Evolutionary conservation across 31 red algal species (phyloP), one percentile per base, ranked within the genome.

Genomic region (Odonthalia washingtoniensis): DNA sequence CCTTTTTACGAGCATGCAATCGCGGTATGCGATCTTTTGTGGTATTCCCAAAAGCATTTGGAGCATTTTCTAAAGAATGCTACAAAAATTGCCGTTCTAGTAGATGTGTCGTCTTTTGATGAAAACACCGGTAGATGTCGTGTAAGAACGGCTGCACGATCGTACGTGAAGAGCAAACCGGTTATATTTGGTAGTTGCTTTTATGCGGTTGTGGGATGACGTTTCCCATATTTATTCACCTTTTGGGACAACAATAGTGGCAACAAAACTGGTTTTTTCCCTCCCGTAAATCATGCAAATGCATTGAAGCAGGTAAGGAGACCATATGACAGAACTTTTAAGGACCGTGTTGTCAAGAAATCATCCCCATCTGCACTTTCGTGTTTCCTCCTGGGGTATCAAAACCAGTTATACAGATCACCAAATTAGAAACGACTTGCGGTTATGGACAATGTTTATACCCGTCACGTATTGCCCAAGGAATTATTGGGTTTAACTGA

Each of bases 401-500:
- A 60, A 34, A 60, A 32, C 17, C 34, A 79, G 45, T 21, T 79
- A 31, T 32, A 79, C 26, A 42, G 39, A 21, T 53, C 75, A 57
- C 40, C 75, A 30, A 60, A 9, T 2, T 24, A 79, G 6, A 46
- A 32, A 28, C 3, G 77, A 80, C 24, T 80, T 5, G 61, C 64
- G 43, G 77, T 65, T n/a, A 80, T 80, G 77, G 77, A 80, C 32
- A 80, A 64, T 38, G 57, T 80, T 30, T 80, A 80, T 33, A 63
- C 37, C 37, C 5, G 77, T 1, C 77, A 27, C 31, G 5, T 46
- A 1, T 46, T 77, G 3, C 36, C 77, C 1, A 2, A 3, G 12
- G 36, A 64, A 65, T 16, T 64, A 1, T 1, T 14, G 32, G 26
- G 12, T 2, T 3, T 80, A 31, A 80, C 12, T 6, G 77, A 65